Evolutionary conservation across 805 yeast species (phyloP), one percentile per base, ranked within the genome.

Genomic region (Nakazawaea laoshanensis): DNA sequence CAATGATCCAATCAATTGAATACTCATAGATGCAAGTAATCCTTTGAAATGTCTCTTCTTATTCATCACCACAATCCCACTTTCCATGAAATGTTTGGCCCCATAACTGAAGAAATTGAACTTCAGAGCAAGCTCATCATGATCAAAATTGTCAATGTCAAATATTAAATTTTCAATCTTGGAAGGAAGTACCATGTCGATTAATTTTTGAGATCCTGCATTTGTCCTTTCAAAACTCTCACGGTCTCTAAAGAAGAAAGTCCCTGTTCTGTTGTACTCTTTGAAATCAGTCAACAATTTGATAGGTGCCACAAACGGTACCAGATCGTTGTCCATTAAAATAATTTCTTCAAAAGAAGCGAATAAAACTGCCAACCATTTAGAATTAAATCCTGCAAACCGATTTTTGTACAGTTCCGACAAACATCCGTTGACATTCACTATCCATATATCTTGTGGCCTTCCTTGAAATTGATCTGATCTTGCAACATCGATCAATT

Each of bases 261-360:
- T 59, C 10, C 63, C 60, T 3, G 60, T 48, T 3, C 50, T 43
- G 24, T 47, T 36, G 44, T 57, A 67, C 20, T 54, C 54, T 10
- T 46, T 42, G 17, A 59, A 43, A 13, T 55, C 44, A 3, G 23
- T 18, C 37, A 66, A 58, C 38, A 67, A 67, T 5, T 52, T 39
- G n/a, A 44, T 42, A 9, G 56, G 46, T 3, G 65, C 57, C 12
- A 58, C 40, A 27, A 65, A 43, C 10, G 59, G 63, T 24, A 67
- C 60, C 1, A 69, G 52, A 46, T 72, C 78, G 3, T 78, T 70
- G 50, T 74, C 79, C 38, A 74, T 44, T 43, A 73, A 49, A 20
- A 74, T 58, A 52, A 61, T 63, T 36, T 73, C 77, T 42, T 70
- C 74, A 46, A 68, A 73, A 3, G 78, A 67, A 39, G 65, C 75